Evolutionary conservation across 495 filamentous ascomycete genomes (phyloP).

Genomic region (Annulohypoxylon bovei): DNA sequence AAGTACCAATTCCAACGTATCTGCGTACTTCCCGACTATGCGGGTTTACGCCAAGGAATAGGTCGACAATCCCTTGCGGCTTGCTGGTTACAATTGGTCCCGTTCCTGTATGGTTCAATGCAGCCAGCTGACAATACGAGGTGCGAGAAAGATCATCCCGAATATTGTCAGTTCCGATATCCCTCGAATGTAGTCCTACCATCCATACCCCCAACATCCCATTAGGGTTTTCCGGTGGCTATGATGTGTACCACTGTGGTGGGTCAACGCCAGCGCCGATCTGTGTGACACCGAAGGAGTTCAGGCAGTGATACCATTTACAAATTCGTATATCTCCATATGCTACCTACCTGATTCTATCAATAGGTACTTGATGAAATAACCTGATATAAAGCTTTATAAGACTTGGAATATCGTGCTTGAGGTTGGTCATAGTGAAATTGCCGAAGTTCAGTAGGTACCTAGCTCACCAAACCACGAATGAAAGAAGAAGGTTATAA

Average conservation of each 20-base stretch:
- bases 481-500: too few relatives aligned
- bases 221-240: constrained; percentile 4
- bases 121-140: constrained; percentile 5
- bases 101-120: background rate
- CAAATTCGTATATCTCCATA: background rate
- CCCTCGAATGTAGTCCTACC: background rate
- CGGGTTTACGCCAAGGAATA: background rate
- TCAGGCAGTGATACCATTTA: background rate
- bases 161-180: background rate
- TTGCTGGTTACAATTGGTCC: constrained; percentile 1
- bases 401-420: background rate
- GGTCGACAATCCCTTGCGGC: constrained; percentile 5
- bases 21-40: background rate
- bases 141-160: background rate
- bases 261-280: background rate
- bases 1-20: background rate
- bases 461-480: too few relatives aligned
- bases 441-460: too few relatives aligned
- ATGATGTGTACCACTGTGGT: constrained; percentile 9
- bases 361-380: background rate
- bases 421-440: too few relatives aligned
- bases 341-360: background rate
- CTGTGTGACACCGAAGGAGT: background rate
- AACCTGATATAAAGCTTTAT: background rate
- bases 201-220: background rate